phyloP scores from a whole-genome alignment of 306 rosid genomes.

The Citrullus mucosospermus region DNA sequence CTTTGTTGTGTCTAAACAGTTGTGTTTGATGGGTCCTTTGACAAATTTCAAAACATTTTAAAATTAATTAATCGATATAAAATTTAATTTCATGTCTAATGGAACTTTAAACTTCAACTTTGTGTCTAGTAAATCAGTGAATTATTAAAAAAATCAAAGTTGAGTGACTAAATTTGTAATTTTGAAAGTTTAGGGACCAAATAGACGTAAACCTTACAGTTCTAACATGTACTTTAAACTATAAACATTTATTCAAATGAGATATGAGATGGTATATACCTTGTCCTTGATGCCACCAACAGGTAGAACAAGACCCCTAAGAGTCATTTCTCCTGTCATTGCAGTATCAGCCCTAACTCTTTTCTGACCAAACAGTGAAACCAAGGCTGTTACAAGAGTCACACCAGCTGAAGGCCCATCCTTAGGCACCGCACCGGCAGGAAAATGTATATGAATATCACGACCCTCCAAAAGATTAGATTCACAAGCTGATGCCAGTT shows the following conservation, averaged over 20 bases:
- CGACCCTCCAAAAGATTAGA: conserved; percentile 72
- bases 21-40: too few species aligned
- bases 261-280: conserved; percentile 25
- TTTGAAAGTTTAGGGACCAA: too few species aligned
- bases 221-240: too few species aligned
- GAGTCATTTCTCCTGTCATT: conserved; percentile 97
- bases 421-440: conserved; percentile 97
- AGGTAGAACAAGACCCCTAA: conserved; percentile 94
- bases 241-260: background rate
- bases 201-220: too few species aligned
- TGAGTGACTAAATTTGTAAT: too few species aligned
- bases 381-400: conserved; percentile 93
- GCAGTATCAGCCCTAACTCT: conserved; percentile 91
- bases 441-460: conserved; percentile 93
- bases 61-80: too few species aligned
- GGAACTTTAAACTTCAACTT: background rate
- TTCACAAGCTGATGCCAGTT: conserved; percentile 48
- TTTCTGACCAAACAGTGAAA: conserved; percentile 68
- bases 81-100: background rate
- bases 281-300: conserved; percentile 98
- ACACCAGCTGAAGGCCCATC: conserved; percentile 99
- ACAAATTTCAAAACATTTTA: too few species aligned
- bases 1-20: background rate
- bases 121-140: too few species aligned
- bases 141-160: too few species aligned